Conservation (phyloP, 202 grass and related monocot genomes). For the Brachypodium distachyon region DNA sequence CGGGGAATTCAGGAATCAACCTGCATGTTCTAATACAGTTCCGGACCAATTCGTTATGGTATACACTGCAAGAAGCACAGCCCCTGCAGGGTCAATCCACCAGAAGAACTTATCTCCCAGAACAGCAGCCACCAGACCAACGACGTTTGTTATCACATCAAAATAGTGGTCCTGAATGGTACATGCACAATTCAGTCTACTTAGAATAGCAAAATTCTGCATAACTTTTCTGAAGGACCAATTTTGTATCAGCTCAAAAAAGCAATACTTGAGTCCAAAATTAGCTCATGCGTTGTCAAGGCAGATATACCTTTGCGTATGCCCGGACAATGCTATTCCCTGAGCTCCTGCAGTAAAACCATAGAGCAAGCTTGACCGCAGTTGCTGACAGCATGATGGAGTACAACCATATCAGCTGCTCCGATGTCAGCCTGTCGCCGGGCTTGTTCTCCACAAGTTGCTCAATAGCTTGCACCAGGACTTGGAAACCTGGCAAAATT, state of each 20-base stretch:
- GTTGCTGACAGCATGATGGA: constrained; percentile 84
- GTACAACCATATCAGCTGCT: constrained; percentile 76
- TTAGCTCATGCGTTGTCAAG: background rate
- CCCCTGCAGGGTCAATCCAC: constrained; percentile 87
- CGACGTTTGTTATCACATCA: constrained; percentile 85
- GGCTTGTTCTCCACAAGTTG: constrained; percentile 57
- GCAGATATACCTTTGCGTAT: constrained; percentile 71
- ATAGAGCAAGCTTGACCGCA: constrained; percentile 73
- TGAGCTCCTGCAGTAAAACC: constrained; percentile 83
- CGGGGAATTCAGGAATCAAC: constrained; percentile 10
- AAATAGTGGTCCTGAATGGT: constrained; percentile 71
- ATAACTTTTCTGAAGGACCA: background rate
- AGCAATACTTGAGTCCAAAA: background rate
- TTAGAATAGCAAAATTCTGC: background rate
- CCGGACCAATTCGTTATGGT: constrained; percentile 79
- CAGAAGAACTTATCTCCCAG: constrained; percentile 84
- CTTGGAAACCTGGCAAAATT: constrained; percentile 74
- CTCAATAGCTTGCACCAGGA: constrained; percentile 58
- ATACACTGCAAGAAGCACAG: constrained; percentile 88
- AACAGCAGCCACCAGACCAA: constrained; percentile 78
- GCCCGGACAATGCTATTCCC: constrained; percentile 65
- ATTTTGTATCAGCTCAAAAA: background rate
- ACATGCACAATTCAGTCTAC: background rate
- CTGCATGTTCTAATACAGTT: constrained; percentile 86
- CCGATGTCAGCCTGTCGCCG: constrained; percentile 44